Evolutionary conservation across 495 filamentous ascomycete genomes (phyloP).

Genomic region (Astrocystis sublimbata): DNA sequence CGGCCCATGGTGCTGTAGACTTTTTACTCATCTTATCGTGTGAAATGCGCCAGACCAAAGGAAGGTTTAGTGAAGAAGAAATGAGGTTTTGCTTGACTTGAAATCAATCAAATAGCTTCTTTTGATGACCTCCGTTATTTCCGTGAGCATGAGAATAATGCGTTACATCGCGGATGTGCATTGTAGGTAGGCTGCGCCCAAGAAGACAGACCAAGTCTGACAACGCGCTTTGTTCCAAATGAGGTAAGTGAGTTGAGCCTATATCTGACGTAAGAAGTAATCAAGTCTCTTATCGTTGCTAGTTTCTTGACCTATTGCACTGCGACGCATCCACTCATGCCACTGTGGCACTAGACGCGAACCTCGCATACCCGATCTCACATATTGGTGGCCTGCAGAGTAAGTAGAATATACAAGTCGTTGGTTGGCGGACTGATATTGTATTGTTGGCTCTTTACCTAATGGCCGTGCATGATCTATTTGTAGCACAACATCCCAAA

Average conservation of each 20-base stretch:
- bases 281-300: neutral
- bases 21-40: slow-evolving; percentile 16
- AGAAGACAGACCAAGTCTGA: no score
- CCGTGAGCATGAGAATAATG: no score
- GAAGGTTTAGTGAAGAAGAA: neutral
- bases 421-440: neutral
- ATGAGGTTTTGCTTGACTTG: neutral
- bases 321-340: neutral
- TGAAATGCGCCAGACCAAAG: neutral
- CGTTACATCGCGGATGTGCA: no score
- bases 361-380: neutral
- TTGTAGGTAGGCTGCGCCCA: no score
- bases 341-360: neutral
- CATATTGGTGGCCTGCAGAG: no score
- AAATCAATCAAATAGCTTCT: neutral
- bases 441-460: neutral
- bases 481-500: no score
- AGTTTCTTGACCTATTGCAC: neutral
- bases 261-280: neutral
- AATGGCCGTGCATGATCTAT: no score
- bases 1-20: slow-evolving; percentile 18
- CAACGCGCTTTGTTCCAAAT: no score
- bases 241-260: no score
- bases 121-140: no score
- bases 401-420: no score